A percentile compares a stretch with the other conserved stretches of the same genome.
phyloP scores from a whole-genome alignment of 768 basidiomycete genomes.

The Scleroderma bovista region DNA sequence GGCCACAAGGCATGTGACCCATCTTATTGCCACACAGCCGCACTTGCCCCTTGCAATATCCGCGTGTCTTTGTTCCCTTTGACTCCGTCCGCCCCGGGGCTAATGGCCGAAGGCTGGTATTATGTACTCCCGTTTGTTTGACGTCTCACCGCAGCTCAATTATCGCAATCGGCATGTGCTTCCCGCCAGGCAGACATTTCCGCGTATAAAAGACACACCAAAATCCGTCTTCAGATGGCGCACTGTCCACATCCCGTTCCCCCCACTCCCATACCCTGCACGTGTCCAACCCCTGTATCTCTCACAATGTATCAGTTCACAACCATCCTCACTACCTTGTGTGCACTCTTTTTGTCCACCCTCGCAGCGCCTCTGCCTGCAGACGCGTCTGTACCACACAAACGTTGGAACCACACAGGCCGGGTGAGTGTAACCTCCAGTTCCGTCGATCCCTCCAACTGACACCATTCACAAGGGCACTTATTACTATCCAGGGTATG shows the following conservation, averaged over 20 bases:
- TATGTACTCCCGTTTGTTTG: neutral
- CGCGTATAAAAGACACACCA: neutral
- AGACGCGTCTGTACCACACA: conserved; percentile 34
- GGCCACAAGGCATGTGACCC: too few relatives aligned
- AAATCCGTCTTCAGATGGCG: neutral
- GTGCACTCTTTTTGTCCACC: conserved; percentile 36
- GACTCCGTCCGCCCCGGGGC: neutral
- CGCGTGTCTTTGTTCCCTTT: neutral
- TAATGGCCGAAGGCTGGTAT: neutral
- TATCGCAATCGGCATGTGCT: neutral
- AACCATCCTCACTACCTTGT: conserved; percentile 33
- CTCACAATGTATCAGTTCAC: conserved; percentile 14
- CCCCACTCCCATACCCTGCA: neutral
- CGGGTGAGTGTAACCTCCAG: conserved; percentile 33
- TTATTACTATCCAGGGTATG: conserved; percentile 54
- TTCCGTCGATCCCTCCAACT: neutral
- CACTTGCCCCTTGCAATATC: neutral
- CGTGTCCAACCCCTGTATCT: neutral
- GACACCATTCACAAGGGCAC: conserved; percentile 46
- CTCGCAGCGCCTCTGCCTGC: conserved; percentile 36
- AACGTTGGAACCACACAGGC: conserved; percentile 50
- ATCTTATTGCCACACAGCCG: neutral
- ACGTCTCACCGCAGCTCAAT: neutral
- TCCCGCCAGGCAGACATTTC: neutral
- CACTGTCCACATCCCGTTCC: neutral